phyloP scores from a whole-genome alignment of 164 flowering plant species.

The Cinnamomum chago region DNA sequence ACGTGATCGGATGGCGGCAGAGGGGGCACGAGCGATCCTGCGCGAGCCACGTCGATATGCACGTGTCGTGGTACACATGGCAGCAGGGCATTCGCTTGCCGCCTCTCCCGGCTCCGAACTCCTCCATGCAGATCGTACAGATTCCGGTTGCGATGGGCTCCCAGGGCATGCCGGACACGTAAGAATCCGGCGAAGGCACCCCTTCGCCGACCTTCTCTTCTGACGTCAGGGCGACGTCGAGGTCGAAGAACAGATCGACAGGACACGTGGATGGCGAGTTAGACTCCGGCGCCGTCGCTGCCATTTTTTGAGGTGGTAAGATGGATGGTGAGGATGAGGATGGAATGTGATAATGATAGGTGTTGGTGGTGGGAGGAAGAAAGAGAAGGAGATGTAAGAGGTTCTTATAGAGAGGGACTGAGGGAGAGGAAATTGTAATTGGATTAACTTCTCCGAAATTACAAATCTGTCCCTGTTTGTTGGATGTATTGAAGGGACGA shows the following conservation, averaged over 20 bases:
- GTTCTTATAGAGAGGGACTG: neutral
- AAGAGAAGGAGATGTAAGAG: neutral
- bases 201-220: neutral
- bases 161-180: neutral
- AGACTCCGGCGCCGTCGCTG: neutral
- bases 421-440: neutral
- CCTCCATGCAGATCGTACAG: slow-evolving; percentile 2
- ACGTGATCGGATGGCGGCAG: neutral
- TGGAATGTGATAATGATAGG: too few relatives aligned
- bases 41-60: slow-evolving; percentile 4
- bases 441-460: neutral
- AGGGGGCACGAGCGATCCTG: neutral
- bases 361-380: neutral
- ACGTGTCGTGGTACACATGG: slow-evolving; percentile 5
- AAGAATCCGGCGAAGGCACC: neutral
- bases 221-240: neutral
- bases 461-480: neutral
- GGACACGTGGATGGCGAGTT: neutral
- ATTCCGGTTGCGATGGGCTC: neutral
- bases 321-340: neutral
- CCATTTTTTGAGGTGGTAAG: neutral
- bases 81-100: slow-evolving; percentile 6
- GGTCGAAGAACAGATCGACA: slow-evolving; percentile 2
- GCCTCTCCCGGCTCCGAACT: neutral
- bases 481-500: too few relatives aligned